phyloP scores from a whole-genome alignment of 495 filamentous ascomycete genomes.

The Astrothelium macrocarpum region DNA sequence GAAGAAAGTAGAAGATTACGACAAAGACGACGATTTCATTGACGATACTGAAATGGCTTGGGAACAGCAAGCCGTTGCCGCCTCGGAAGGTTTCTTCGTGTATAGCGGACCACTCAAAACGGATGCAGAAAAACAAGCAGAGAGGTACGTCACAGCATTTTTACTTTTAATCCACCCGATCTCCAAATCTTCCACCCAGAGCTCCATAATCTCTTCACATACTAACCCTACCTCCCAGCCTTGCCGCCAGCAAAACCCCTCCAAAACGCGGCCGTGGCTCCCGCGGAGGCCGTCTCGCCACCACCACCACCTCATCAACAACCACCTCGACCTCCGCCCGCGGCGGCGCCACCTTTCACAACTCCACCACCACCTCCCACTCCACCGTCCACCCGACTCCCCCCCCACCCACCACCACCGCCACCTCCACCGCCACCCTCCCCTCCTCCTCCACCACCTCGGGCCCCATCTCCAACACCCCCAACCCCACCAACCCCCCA shows the following conservation, averaged over 20 bases:
- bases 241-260: constrained; percentile 30
- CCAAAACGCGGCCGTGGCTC: constrained; percentile 69
- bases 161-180: neutral
- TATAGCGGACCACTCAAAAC: constrained; percentile 45
- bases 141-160: neutral
- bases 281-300: constrained; percentile 41
- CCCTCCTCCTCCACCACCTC: neutral
- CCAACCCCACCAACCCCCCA: neutral
- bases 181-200: neutral
- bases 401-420: neutral
- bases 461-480: neutral
- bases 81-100: constrained; percentile 56
- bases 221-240: neutral
- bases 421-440: neutral
- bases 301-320: no score
- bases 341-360: constrained; percentile 27
- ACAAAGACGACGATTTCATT: constrained; percentile 93
- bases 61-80: constrained; percentile 91
- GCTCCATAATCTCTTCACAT: neutral
- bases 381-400: neutral
- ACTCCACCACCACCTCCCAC: neutral
- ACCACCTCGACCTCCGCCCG: no score
- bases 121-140: constrained; percentile 32
- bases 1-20: constrained; percentile 89
- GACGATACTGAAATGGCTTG: constrained; percentile 93